Conservation (phyloP, 1,284 basidiomycete species). For the Malassezia vespertilionis region DNA sequence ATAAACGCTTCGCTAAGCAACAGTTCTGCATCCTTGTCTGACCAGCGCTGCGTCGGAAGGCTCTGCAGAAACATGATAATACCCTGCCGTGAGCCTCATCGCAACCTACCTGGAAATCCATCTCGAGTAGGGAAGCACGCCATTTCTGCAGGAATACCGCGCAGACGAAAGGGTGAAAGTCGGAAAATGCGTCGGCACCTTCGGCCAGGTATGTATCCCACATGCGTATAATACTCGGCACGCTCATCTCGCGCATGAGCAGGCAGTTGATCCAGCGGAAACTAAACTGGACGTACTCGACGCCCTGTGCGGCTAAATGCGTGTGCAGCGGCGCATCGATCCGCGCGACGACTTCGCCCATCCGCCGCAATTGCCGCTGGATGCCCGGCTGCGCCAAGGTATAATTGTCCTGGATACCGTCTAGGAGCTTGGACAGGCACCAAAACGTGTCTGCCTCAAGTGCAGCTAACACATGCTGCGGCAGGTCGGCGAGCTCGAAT, state of each 20-base stretch:
- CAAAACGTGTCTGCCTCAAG: conserved; percentile 47
- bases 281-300: conserved; percentile 47
- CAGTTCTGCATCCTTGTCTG: conserved; percentile 87
- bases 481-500: conserved; percentile 37
- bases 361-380: conserved; percentile 36
- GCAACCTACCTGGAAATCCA: conserved; percentile 40
- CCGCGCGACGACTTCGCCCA: conserved; percentile 37
- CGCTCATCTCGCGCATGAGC: conserved; percentile 48
- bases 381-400: conserved; percentile 46
- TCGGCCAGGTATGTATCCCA: conserved; percentile 48
- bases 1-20: conserved; percentile 92
- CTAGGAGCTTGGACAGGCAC: conserved; percentile 43
- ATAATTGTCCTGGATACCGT: conserved; percentile 47
- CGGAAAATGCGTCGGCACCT: conserved; percentile 43
- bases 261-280: conserved; percentile 48
- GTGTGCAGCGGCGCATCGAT: conserved; percentile 43
- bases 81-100: conserved; percentile 54
- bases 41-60: conserved; percentile 86
- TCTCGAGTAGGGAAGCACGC: conserved; percentile 31
- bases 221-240: conserved; percentile 43
- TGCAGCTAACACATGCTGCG: conserved; percentile 30
- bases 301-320: conserved; percentile 38
- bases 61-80: conserved; percentile 99
- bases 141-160: conserved; percentile 43
- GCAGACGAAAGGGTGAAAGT: conserved; percentile 46